A percentile compares a stretch with the other conserved stretches of the same genome.
Conservation (phyloP, 2,329 filamentous ascomycete species). For the Ascochyta pisi region DNA sequence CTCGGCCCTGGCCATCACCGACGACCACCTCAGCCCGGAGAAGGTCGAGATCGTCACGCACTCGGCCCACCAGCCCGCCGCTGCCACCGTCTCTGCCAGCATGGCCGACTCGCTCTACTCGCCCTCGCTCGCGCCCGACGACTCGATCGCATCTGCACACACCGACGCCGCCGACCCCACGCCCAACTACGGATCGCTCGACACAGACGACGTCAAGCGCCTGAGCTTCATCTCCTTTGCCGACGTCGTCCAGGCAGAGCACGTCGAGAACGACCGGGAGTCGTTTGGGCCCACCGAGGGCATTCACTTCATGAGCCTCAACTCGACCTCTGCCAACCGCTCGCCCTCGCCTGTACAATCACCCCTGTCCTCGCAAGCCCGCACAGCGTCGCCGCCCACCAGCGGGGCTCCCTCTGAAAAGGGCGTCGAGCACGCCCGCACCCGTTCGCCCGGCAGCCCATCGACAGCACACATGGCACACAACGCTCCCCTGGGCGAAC, state of each 20-base stretch:
- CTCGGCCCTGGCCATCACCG: slow-evolving; percentile 89
- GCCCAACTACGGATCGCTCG: slow-evolving; percentile 75
- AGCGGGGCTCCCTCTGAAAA: slow-evolving; percentile 78
- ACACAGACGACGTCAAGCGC: slow-evolving; percentile 78
- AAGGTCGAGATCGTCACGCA: slow-evolving; percentile 93
- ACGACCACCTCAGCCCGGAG: slow-evolving; percentile 82
- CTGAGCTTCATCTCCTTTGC: slow-evolving; percentile 97
- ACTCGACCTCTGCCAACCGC: slow-evolving; percentile 65
- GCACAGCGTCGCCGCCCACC: slow-evolving; percentile 74
- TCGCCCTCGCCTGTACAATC: slow-evolving; percentile 84
- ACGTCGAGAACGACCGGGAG: slow-evolving; percentile 67
- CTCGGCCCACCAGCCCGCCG: slow-evolving; percentile 79
- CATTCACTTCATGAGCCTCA: slow-evolving; percentile 70
- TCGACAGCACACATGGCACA: slow-evolving; percentile 57
- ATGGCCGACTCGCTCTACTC: slow-evolving; percentile 46
- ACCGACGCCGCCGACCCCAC: slow-evolving; percentile 56
- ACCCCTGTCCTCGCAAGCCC: slow-evolving; percentile 74
- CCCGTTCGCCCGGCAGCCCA: slow-evolving; percentile 65
- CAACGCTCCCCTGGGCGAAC: slow-evolving; percentile 64
- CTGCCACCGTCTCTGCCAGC: slow-evolving; percentile 63
- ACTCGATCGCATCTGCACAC: slow-evolving; percentile 32
- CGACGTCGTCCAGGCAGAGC: slow-evolving; percentile 88
- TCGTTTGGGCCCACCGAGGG: slow-evolving; percentile 59
- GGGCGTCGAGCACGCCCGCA: slow-evolving; percentile 73
- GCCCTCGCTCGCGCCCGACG: slow-evolving; percentile 41